phyloP scores from a whole-genome alignment of 1,284 basidiomycete genomes.

The Jaminaea rosea region DNA sequence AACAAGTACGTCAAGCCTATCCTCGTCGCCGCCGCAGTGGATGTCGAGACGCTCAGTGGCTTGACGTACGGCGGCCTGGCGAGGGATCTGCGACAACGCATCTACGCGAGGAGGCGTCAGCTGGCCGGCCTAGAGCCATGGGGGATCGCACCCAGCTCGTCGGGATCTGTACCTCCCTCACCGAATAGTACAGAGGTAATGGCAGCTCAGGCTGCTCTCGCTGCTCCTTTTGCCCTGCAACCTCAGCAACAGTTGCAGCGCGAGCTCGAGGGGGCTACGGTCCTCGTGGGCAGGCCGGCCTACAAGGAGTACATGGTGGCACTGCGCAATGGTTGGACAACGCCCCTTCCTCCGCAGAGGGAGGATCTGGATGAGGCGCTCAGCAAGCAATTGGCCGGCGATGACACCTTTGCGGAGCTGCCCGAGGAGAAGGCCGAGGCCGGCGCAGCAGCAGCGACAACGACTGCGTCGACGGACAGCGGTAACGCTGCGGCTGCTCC shows the following conservation, averaged over 20 bases:
- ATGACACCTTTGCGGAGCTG: constrained; percentile 68
- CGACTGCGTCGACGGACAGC: too few relatives aligned
- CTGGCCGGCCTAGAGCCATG: constrained; percentile 40
- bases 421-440: constrained; percentile 23
- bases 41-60: constrained; percentile 75
- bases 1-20: constrained; percentile 95
- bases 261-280: constrained; percentile 69
- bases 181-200: neutral
- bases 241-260: constrained; percentile 56
- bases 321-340: constrained; percentile 70
- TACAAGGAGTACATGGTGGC: constrained; percentile 92
- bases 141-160: constrained; percentile 7
- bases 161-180: neutral
- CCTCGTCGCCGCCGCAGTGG: constrained; percentile 82
- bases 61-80: constrained; percentile 77
- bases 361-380: constrained; percentile 61
- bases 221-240: constrained; percentile 55
- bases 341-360: constrained; percentile 52
- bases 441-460: constrained; percentile 15
- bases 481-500: neutral
- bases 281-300: constrained; percentile 81
- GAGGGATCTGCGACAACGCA: constrained; percentile 62
- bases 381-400: constrained; percentile 60
- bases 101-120: constrained; percentile 57
- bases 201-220: constrained; percentile 9